Conservation (phyloP, 2,329 filamentous ascomycete species). For the Ceratocystis ficicola region DNA sequence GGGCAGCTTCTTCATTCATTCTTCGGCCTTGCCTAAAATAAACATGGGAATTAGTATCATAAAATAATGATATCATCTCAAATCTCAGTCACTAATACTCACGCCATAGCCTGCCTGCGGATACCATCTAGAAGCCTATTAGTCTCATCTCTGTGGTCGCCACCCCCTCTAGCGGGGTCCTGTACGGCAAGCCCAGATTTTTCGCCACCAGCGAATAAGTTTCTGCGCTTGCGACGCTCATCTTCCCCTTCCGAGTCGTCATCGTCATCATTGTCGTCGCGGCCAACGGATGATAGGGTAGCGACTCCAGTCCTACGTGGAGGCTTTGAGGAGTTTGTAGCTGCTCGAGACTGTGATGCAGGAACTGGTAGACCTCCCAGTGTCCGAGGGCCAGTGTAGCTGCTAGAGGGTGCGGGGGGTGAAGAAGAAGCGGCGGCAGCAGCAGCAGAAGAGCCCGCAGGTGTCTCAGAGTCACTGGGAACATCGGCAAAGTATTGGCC, state of each 20-base stretch:
- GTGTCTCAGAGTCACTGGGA: slow-evolving; percentile 32
- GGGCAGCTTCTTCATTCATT: slow-evolving; percentile 25
- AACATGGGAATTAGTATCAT: too few species aligned
- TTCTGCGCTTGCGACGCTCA: slow-evolving; percentile 47
- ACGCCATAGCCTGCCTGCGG: slow-evolving; percentile 52
- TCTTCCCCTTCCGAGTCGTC: slow-evolving; percentile 46
- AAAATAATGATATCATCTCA: background rate
- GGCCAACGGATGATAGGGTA: slow-evolving; percentile 43
- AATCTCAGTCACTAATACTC: slow-evolving; percentile 25
- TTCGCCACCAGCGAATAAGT: slow-evolving; percentile 73
- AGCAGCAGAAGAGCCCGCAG: slow-evolving; percentile 31
- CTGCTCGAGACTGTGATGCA: slow-evolving; percentile 26
- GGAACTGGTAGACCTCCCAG: slow-evolving; percentile 50
- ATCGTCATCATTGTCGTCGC: slow-evolving; percentile 34
- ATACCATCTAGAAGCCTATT: slow-evolving; percentile 49
- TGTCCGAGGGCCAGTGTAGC: slow-evolving; percentile 50
- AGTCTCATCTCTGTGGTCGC: slow-evolving; percentile 2
- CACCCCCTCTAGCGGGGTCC: slow-evolving; percentile 41
- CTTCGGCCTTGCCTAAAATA: slow-evolving; percentile 12
- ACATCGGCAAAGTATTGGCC: slow-evolving; percentile 49
- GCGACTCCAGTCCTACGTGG: slow-evolving; percentile 48
- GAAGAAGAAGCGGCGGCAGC: background rate
- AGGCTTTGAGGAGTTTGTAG: slow-evolving; percentile 30
- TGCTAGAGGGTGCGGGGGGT: slow-evolving; percentile 27
- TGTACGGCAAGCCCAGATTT: slow-evolving; percentile 64